Evolutionary conservation across 2,329 filamentous ascomycete genomes (phyloP), one percentile per base, ranked within the genome.

Genomic region (Calonectria pseudoreteaudii): DNA sequence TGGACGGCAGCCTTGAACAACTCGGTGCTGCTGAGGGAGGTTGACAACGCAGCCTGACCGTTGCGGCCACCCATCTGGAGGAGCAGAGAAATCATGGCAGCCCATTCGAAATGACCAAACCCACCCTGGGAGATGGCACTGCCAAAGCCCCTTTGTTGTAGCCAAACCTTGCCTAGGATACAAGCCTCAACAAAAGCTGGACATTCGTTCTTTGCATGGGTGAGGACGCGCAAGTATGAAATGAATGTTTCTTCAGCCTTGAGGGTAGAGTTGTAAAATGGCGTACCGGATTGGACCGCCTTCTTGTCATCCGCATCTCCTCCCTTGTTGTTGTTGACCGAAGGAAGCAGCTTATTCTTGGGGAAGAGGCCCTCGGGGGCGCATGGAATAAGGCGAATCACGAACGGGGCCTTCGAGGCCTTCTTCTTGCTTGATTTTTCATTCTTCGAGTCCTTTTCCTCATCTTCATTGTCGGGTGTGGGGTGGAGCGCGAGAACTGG

Each of bases 1-100:
- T 98, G 96, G n/a, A 99, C 87, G 1, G 93, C 92, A 3, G 95
- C 96, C 85, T 98, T 98, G 89, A 99, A 98, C 56, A 98, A 89
- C 84, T 98, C 96, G 30, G 96, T 97, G 84, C 94, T 94, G 86
- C 94, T 98, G 80, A 98, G 94, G 10, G 94, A 94, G 7, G 91
- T 88, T 8, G 95, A 95, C 20, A 98, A 88, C 8, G 94, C 86
- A 2, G 93, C 90, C 76, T 92, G 90, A 2, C 94, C 94, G 73
- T 93, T 93, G 9, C 91, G 90, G 9, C 93, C 93, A 31, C 94
- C 94, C n/a, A 91, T 91, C 83, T 95, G 92, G 52, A 98, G 88
- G 2, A 98, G 87, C 18, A 98, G 87, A 38, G 96, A 94, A 82
- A 96, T 90, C 64, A 97, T 86, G n/a, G 91, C 86, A 0, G 94